Conservation (phyloP, 371 early-diverging fungal species). For the Actinomucor elegans region DNA sequence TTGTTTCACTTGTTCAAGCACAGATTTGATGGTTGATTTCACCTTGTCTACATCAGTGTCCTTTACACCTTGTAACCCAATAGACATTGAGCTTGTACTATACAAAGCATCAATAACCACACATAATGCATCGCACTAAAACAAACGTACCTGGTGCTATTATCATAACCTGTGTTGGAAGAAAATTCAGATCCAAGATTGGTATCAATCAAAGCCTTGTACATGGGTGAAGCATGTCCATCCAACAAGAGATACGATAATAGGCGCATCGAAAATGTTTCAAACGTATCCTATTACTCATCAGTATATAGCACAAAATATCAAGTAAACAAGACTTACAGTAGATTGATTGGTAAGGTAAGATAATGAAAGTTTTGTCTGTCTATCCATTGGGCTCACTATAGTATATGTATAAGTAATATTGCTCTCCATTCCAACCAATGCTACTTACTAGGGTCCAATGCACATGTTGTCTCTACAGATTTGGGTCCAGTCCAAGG, state of each 20-base stretch:
- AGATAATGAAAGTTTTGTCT: constrained; percentile 73
- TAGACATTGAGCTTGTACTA: constrained; percentile 56
- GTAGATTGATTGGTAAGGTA: constrained; percentile 79
- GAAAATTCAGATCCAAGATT: constrained; percentile 92
- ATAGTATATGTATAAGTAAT: too few relatives aligned
- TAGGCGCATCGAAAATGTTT: constrained; percentile 80
- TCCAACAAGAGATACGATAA: constrained; percentile 80
- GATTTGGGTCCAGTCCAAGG: constrained; percentile 53
- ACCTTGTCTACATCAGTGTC: constrained; percentile 60
- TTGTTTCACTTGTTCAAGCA: constrained; percentile 64
- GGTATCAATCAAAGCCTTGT: constrained; percentile 91
- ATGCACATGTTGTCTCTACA: constrained; percentile 61
- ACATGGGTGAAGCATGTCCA: constrained; percentile 93
- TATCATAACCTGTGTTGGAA: constrained; percentile 87
- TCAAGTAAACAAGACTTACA: constrained; percentile 50
- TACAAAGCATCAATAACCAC: neutral
- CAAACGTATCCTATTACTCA: constrained; percentile 67
- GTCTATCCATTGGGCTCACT: constrained; percentile 81
- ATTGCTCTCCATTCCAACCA: too few relatives aligned
- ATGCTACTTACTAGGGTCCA: constrained; percentile 70
- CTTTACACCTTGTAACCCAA: constrained; percentile 74
- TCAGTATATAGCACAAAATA: neutral
- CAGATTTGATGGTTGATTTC: constrained; percentile 67
- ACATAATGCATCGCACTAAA: neutral
- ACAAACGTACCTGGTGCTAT: constrained; percentile 51